Evolutionary conservation across 192 early-diverging fungal species (phyloP).

Genomic region (Kickxella alabastrina): DNA sequence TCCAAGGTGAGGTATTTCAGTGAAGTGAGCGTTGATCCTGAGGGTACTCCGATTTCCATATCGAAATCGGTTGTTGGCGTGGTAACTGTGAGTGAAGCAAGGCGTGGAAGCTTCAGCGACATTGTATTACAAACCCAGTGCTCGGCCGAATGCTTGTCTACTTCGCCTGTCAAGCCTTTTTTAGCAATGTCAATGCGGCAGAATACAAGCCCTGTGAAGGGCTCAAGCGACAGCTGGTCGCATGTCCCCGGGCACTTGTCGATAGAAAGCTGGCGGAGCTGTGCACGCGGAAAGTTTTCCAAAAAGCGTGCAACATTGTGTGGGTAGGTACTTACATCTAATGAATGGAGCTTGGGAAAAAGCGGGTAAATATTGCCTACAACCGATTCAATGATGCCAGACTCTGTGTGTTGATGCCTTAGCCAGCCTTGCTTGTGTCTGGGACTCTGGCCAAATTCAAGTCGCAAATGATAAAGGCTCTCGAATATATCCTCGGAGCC

Average conservation of each 20-base stretch:
- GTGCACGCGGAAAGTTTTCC: constrained; percentile 36
- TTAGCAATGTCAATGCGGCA: constrained; percentile 8
- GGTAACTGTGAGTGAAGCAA: too few relatives aligned
- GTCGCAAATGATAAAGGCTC: constrained; percentile 14
- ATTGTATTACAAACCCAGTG: too few relatives aligned
- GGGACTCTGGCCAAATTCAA: constrained; percentile 11
- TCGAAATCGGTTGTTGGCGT: too few relatives aligned
- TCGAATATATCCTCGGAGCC: neutral
- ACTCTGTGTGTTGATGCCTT: neutral
- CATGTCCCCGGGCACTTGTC: constrained; percentile 12
- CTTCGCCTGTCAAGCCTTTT: too few relatives aligned
- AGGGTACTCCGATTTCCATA: too few relatives aligned
- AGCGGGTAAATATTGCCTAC: neutral
- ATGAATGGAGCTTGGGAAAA: constrained; percentile 24
- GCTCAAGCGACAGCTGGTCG: constrained; percentile 6
- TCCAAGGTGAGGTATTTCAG: constrained; percentile 15
- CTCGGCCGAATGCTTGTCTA: too few relatives aligned
- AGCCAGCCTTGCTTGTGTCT: neutral
- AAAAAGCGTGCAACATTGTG: constrained; percentile 22
- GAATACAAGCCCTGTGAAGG: constrained; percentile 6
- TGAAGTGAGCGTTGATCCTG: too few relatives aligned
- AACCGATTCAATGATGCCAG: neutral
- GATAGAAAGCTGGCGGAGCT: constrained; percentile 16
- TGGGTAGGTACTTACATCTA: constrained; percentile 21
- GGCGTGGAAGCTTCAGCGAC: too few relatives aligned